phyloP scores from a whole-genome alignment of 2,329 filamentous ascomycete genomes.

The Epichloe brachyelytri region DNA sequence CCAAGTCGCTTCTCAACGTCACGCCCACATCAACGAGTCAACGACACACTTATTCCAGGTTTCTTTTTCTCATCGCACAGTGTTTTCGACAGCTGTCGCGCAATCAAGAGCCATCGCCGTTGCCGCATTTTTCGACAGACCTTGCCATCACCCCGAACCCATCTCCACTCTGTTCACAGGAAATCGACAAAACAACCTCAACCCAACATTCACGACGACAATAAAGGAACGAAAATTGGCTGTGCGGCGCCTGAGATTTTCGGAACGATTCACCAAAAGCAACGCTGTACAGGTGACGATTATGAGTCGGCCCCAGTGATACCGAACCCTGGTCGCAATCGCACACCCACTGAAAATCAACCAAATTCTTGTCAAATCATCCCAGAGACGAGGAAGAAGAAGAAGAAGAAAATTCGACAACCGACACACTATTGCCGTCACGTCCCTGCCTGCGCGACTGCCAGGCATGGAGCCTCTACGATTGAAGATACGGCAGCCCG shows the following conservation, averaged over 20 bases:
- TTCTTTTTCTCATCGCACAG: neutral
- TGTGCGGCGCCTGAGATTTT: neutral
- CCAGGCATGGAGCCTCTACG: slow-evolving; percentile 40
- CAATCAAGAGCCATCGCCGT: neutral
- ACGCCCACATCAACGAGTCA: neutral
- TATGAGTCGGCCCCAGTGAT: slow-evolving; percentile 12
- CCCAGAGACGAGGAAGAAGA: neutral
- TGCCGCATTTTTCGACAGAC: neutral
- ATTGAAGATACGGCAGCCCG: slow-evolving; percentile 39
- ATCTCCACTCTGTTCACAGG: neutral
- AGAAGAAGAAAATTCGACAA: neutral
- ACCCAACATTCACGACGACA: neutral
- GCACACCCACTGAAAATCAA: neutral
- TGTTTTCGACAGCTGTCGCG: neutral
- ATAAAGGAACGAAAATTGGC: neutral
- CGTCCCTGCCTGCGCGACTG: slow-evolving; percentile 7
- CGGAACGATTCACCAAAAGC: neutral
- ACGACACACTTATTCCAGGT: neutral
- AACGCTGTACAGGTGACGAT: slow-evolving; percentile 5
- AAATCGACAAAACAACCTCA: neutral
- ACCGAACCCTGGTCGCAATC: slow-evolving; percentile 2
- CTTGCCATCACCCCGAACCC: neutral
- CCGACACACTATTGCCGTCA: neutral
- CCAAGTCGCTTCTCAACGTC: neutral
- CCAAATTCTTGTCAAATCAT: neutral